Evolutionary conservation across 2,329 filamentous ascomycete genomes (phyloP), one percentile per base, ranked within the genome.

Genomic region (Alternaria brassicae): DNA sequence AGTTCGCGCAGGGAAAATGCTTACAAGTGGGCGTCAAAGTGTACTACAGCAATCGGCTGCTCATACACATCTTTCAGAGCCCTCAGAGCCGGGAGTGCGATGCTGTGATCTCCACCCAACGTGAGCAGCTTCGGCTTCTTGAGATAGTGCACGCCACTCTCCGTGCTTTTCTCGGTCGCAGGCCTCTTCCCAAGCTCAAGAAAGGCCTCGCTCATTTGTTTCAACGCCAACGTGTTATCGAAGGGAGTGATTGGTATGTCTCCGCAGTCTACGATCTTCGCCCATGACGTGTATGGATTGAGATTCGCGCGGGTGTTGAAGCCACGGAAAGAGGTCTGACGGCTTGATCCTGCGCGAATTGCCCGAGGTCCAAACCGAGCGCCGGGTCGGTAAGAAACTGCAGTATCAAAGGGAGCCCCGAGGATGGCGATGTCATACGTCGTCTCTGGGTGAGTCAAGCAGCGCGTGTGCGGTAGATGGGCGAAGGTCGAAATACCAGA

Each of bases 231-330:
- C 1, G 83, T 87, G 75, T 97, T 97, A 80, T 97, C 92, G 68
- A 96, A 89, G 0, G 93, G 93, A 0, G 90, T 91, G 66, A 96
- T 84, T 27, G 93, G 92, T 56, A 97, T 92, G 75, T 97, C 93
- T 45, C 93, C 93, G 77, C 93, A 97, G 81, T 97, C 93, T 50
- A 94, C 82, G 59, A 97, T 87, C 37, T 81, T 87, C 1, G 91
- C 90, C 90, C 91, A 94, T 54, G 85, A 89, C 39, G 82, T 81
- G 80, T 95, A 97, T 0, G 93, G 92, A 77, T 97, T 97, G 66
- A 97, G 85, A 37, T 84, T 85, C 2, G 92, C 92, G 21, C 92
- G 88, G 2, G 90, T 86, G 78, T 97, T 97, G 84, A 91, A 93
- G 72, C 90, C 90, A 40, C 92, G 87, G 76, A 90, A 91, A 3